These are phyloP conservation scores for Phyllosticta citribraziliensis DNA, from an alignment of 2,329 filamentous ascomycete species.

Conservation along the genomic window DNA sequence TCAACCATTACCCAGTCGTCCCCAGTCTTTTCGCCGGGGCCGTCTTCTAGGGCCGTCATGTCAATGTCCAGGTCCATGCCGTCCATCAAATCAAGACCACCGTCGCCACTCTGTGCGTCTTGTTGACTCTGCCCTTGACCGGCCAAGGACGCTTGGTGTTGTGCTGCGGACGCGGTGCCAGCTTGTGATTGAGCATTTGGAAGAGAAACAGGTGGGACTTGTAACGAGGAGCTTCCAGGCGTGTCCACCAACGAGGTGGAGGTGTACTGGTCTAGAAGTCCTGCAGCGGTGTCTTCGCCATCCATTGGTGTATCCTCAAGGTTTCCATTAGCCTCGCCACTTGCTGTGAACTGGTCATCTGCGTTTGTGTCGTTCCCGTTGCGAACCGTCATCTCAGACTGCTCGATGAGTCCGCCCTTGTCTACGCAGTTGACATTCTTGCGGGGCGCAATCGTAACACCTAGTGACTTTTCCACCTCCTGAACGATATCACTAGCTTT, in stretches of 20 bases:
- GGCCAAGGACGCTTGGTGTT: neutral
- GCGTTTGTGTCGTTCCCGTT: slow-evolving; percentile 16
- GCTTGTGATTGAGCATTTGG: slow-evolving; percentile 36
- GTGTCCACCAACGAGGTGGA: slow-evolving; percentile 52
- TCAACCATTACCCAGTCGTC: slow-evolving; percentile 28
- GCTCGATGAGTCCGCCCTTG: slow-evolving; percentile 61
- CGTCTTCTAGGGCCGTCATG: slow-evolving; percentile 47
- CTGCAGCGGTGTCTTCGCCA: slow-evolving; percentile 41
- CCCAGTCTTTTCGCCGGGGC: slow-evolving; percentile 16
- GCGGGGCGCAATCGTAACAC: slow-evolving; percentile 54
- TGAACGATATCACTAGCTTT: slow-evolving; percentile 63
- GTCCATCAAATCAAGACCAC: slow-evolving; percentile 20
- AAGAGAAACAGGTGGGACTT: slow-evolving; percentile 45
- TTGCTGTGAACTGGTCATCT: slow-evolving; percentile 5
- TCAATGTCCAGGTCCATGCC: slow-evolving; percentile 37
- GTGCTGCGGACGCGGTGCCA: slow-evolving; percentile 40
- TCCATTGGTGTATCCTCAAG: slow-evolving; percentile 18
- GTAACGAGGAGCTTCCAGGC: slow-evolving; percentile 46
- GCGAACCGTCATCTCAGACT: slow-evolving; percentile 28
- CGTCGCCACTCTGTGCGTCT: slow-evolving; percentile 17
- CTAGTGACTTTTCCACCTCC: slow-evolving; percentile 62
- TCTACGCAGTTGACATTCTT: slow-evolving; percentile 61
- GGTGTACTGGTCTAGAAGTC: slow-evolving; percentile 60
- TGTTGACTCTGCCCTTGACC: slow-evolving; percentile 13
- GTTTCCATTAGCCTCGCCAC: slow-evolving; percentile 13